phyloP scores from a whole-genome alignment of 345 rosid genomes.

The Aurinia saxatilis region DNA sequence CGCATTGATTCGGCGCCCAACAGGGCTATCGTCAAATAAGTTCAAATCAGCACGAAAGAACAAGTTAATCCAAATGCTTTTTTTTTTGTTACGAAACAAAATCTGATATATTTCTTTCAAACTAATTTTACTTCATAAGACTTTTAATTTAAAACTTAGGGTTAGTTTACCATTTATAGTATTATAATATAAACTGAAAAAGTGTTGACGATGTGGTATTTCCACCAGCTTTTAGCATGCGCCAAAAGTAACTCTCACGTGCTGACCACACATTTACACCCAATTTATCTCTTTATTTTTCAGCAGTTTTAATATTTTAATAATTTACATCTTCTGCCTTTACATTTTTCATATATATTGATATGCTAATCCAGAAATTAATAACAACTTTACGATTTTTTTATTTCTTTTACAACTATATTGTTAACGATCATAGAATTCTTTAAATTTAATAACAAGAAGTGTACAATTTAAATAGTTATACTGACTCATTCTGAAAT shows the following conservation, averaged over 20 bases:
- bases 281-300: constrained; percentile 14
- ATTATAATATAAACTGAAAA: constrained; percentile 15
- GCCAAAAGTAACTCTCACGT: constrained; percentile 39
- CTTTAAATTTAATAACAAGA: neutral
- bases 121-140: neutral
- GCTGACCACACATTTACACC: constrained; percentile 34
- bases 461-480: no score
- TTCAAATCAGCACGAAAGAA: no score
- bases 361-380: neutral
- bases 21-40: no score
- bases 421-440: neutral
- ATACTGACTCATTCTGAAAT: no score
- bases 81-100: no score
- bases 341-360: neutral
- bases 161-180: constrained; percentile 6
- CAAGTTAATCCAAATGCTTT: no score
- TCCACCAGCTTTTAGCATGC: constrained; percentile 37
- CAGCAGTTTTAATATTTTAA: neutral
- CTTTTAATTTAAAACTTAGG: no score
- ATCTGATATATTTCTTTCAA: no score
- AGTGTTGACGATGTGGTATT: constrained; percentile 28
- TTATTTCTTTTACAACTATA: neutral
- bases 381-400: neutral
- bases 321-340: neutral
- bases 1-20: no score